Percentiles rank a stretch among this genome's conserved stretches.
Conservation (phyloP, 331 rosid genomes). For the Saraca asoca region DNA sequence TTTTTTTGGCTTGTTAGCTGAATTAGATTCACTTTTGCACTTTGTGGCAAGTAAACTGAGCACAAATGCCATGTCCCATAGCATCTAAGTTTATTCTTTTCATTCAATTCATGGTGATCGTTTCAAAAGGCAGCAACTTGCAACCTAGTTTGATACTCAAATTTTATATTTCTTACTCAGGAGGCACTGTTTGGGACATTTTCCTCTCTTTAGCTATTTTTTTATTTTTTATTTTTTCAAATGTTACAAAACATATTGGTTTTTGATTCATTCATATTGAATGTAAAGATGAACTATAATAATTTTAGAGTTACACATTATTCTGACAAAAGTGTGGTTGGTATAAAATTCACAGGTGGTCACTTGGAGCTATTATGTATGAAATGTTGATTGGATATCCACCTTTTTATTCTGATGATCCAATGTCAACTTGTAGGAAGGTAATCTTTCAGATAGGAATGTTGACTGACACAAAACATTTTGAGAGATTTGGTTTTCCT, state of each 20-base stretch:
- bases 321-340: constrained; percentile 28
- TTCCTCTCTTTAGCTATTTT: constrained; percentile 12
- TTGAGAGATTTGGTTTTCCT: neutral
- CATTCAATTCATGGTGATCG: constrained; percentile 10
- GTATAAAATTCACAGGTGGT: constrained; percentile 70
- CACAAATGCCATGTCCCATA: neutral
- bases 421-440: constrained; percentile 97
- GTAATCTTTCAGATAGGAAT: constrained; percentile 45
- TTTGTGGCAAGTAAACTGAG: neutral
- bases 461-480: constrained; percentile 3
- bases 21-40: constrained; percentile 8
- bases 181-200: neutral
- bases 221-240: neutral
- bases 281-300: constrained; percentile 4
- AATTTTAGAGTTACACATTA: constrained; percentile 12
- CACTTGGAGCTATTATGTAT: constrained; percentile 98
- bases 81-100: constrained; percentile 4
- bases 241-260: neutral
- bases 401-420: constrained; percentile 98
- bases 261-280: constrained; percentile 24
- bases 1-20: neutral
- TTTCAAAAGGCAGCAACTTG: constrained; percentile 14
- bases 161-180: neutral
- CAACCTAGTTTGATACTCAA: constrained; percentile 12
- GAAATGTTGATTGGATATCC: constrained; percentile 98